A percentile compares a stretch with the other conserved stretches of the same genome.
Conservation (phyloP, 2,329 filamentous ascomycete species). For the Ascochyta viciae-villosae region DNA sequence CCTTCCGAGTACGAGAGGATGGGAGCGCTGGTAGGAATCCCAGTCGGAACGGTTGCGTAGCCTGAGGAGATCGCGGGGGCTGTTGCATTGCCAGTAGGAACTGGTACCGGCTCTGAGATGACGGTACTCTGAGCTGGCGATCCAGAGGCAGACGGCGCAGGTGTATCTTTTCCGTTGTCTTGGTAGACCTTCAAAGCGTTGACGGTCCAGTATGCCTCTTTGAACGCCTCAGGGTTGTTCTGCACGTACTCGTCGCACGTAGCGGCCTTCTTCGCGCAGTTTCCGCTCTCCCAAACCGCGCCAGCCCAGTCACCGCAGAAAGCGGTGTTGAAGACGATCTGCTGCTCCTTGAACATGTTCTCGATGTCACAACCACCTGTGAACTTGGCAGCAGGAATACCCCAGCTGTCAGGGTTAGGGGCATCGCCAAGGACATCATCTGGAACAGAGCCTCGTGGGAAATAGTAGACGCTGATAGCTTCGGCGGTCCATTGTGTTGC, state of each 20-base stretch:
- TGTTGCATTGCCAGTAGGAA: slow-evolving; percentile 19
- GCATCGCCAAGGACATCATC: slow-evolving; percentile 64
- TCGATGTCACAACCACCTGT: slow-evolving; percentile 73
- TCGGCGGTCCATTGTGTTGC: slow-evolving; percentile 70
- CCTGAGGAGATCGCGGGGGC: slow-evolving; percentile 8
- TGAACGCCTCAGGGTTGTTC: slow-evolving; percentile 73
- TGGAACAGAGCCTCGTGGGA: slow-evolving; percentile 72
- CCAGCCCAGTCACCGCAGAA: slow-evolving; percentile 88
- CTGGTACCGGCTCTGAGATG: slow-evolving; percentile 17
- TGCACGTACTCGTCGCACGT: slow-evolving; percentile 77
- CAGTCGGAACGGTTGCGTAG: slow-evolving; percentile 14
- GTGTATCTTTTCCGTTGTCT: slow-evolving; percentile 28
- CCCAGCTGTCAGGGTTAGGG: slow-evolving; percentile 75
- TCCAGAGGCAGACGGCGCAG: slow-evolving; percentile 18
- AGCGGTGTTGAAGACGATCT: slow-evolving; percentile 81
- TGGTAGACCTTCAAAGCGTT: slow-evolving; percentile 51
- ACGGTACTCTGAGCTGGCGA: slow-evolving; percentile 20
- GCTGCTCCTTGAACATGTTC: slow-evolving; percentile 72
- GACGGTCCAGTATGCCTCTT: slow-evolving; percentile 78
- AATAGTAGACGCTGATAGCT: slow-evolving; percentile 82
- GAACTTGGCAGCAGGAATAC: slow-evolving; percentile 72
- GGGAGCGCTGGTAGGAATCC: slow-evolving; percentile 8
- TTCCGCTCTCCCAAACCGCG: slow-evolving; percentile 66
- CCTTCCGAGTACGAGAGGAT: slow-evolving; percentile 5
- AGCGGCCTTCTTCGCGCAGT: slow-evolving; percentile 66